Base-by-base conservation (phyloP, 768 basidiomycete species). In the Leucosporidium creatinivorum region DNA sequence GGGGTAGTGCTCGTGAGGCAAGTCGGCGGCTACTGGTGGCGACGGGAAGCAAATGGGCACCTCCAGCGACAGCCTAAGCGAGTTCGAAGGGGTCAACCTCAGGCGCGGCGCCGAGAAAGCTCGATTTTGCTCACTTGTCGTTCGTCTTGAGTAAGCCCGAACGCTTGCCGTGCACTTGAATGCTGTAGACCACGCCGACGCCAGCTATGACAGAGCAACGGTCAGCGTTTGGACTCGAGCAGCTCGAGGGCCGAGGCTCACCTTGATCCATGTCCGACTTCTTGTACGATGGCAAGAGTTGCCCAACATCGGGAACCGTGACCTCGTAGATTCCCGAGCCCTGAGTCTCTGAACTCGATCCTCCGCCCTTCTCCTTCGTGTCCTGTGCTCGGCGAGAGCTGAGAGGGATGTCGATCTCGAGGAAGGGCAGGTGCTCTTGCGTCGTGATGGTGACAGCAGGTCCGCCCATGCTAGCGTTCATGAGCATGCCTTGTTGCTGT, bases 301-400 rank as follows among this genome's bases (percentile, higher is more conserved):
- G 48, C 2, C 31, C 48, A n/a, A 31, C 39, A 15, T 10, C 7
- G 4, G 68, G 64, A 13, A 69, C 15, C 3, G 6, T 15, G 8
- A 70, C 36, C 36, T 69, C 68, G 61, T 59, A 69, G 7, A 69
- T 26, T n/a, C 62, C 62, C 25, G 55, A n/a, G 7, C 23, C 36
- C 12, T 1, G 2, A 5, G 18, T 25, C 30, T 19, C 25, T 19
- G 18, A 48, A 8, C 26, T 26, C 12, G 6, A 17, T 1, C 44
- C 25, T 1, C 36, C 23, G 12, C 28, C 23, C 58, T 68, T 61
- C 36, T 58, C 63, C 48, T 58, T 44, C 2, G 19, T 10, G 55
- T 50, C 55, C 23, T 23, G 12, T 23, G 28, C 48, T 47, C 44
- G 26, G 58, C 44, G 15, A 1, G 63, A 49, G 19, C 52, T 36